Evolutionary conservation across 1,284 basidiomycete genomes (phyloP).

Genomic region (Cryptococcus deneoformans): DNA sequence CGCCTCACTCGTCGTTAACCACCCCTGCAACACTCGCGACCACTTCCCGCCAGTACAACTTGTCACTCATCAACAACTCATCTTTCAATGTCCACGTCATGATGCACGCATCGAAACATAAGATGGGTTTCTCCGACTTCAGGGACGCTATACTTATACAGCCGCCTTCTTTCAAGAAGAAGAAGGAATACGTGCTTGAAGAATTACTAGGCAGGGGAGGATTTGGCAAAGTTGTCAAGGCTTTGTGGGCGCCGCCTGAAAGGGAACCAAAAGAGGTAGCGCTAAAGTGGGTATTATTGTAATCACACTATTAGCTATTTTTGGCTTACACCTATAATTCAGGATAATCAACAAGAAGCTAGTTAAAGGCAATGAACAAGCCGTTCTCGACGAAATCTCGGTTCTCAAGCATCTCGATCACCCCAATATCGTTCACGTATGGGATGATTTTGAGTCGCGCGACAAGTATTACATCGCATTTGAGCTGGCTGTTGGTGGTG

Average conservation of each 20-base stretch:
- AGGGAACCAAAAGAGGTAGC: slow-evolving; percentile 68
- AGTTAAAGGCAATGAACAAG: slow-evolving; percentile 79
- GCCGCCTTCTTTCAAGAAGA: slow-evolving; percentile 78
- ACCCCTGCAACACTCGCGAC: background rate
- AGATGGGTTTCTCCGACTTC: slow-evolving; percentile 29
- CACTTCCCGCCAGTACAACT: background rate
- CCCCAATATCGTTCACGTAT: slow-evolving; percentile 72
- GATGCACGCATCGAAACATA: background rate
- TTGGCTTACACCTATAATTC: background rate
- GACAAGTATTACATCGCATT: slow-evolving; percentile 85
- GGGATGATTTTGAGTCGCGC: slow-evolving; percentile 72
- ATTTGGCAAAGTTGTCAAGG: slow-evolving; percentile 75
- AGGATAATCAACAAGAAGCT: slow-evolving; percentile 90
- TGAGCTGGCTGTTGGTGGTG: slow-evolving; percentile 85
- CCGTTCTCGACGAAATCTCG: slow-evolving; percentile 86
- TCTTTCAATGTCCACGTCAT: background rate
- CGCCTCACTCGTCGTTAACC: background rate
- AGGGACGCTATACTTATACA: slow-evolving; percentile 62
- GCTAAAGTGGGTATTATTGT: slow-evolving; percentile 48
- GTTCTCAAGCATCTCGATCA: slow-evolving; percentile 82
- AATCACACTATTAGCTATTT: background rate
- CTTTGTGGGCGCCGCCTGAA: slow-evolving; percentile 55
- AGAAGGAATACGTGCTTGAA: slow-evolving; percentile 57
- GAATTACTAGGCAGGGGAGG: slow-evolving; percentile 68
- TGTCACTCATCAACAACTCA: background rate